Evolutionary conservation across 306 rosid species (phyloP), one percentile per base, ranked within the genome.

Genomic region (Senna siamea): DNA sequence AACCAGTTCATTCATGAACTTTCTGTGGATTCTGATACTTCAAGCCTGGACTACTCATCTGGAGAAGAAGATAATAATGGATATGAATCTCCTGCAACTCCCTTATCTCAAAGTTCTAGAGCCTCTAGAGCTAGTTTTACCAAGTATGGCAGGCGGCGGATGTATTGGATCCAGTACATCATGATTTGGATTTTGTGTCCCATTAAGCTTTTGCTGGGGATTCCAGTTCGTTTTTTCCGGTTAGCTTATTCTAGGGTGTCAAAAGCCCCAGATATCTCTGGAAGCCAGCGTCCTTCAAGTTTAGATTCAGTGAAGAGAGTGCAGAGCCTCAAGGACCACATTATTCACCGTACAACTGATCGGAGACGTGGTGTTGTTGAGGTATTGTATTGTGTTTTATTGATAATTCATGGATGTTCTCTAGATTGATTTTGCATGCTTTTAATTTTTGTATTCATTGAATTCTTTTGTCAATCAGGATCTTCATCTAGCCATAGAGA

Each of bases 351-450:
- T 58, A 35, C 98, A 63, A 91, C 93, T 57, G 98, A 93, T 76
- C 81, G 91, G 84, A 93, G 98, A 40, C 94, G 96, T 37, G 98
- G 98, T 73, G 84, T 93, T 53, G 81, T 93, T 78, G 98, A 93
- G 98, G 98, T 93, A 74, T 20, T 58, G 56, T 56, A 2, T 69
- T 72, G 15, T 67, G 32, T 89, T 87, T 76, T 85, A 81, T 68
- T 89, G 71, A 67, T 85, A 44, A 78, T 85, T 68, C 78, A 80
- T 47, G 86, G 82, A 69, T 83, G 81, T 22, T 79, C 6, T 17
- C 17, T 40, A 28, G 23, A 59, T 41, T 51, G 44, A 6, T 76
- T 41, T 54, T 35, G 12, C 26, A n/a, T 62, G 19, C 59, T 35
- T 48, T 30, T 74, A 51, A 50, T 44, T 13, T 67, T 19, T 40